Evolutionary conservation across 2,329 filamentous ascomycete genomes (phyloP), one percentile per base, ranked within the genome.

Genomic region (Exophiala bonariae): DNA sequence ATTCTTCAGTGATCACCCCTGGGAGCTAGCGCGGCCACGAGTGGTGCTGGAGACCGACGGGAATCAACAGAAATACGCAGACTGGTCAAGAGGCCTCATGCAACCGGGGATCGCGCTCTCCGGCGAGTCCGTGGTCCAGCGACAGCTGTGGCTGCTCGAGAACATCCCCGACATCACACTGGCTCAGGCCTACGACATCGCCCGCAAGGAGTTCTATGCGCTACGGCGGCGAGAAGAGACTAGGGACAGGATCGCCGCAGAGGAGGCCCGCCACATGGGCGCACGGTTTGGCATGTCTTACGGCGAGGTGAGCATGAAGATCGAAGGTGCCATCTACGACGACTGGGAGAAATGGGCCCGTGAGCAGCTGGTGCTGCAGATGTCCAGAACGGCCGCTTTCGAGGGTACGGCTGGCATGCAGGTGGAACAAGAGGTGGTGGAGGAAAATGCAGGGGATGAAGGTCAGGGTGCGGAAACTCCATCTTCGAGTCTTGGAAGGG

Each of bases 1-100:
- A 20, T 99, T 97, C 73, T 99, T 88, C 74, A 82, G 79, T 62
- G 92, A 99, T 67, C 93, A 99, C 66, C 93, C 93, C 4, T 99
- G 93, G 93, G 93, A 99, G 71, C 74, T 99, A 63, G 93, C 93
- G 14, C 80, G 92, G 54, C 93, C 93, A 44, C 80, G 89, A 58
- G 77, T 96, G 49, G 75, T 99, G 37, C 72, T 97, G 8, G 93
- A 99, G 71, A 76, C 83, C 58, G 86, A 92, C 61, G 93, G 93
- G 43, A 87, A 86, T 64, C 92, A 99, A 63, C 76, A 81, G 41
- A 81, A 85, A 65, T 75, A 72, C 44, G 83, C 82, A 61, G 54
- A 61, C 40, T 61, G 56, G 52, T 87, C 85, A 59, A 83, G 69
- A 60, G 81, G 77, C 18, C 68, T 95, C 58, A 74, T 78, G 59